phyloP scores from a whole-genome alignment of 257 asterid species.

The Salvia rosmarinus region DNA sequence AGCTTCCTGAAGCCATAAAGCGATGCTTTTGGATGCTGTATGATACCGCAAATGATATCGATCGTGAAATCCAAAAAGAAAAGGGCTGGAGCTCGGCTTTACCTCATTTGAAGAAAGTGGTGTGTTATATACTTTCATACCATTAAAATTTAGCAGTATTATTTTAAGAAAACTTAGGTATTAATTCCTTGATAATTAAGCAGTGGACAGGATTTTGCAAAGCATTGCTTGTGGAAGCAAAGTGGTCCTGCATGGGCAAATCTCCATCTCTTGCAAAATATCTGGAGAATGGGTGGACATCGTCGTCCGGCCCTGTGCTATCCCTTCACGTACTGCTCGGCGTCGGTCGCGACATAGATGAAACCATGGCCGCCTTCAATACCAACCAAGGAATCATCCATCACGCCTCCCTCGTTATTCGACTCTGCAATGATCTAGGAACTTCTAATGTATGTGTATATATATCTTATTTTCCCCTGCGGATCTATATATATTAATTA shows the following conservation, averaged over 20 bases:
- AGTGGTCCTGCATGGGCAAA: constrained; percentile 48
- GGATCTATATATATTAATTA: no score
- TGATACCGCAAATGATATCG: constrained; percentile 48
- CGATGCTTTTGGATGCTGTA: constrained; percentile 47
- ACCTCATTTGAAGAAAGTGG: constrained; percentile 54
- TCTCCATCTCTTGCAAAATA: constrained; percentile 56
- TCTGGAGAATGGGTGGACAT: constrained; percentile 54
- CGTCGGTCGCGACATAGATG: constrained; percentile 17
- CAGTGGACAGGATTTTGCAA: constrained; percentile 67
- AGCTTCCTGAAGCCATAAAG: constrained; percentile 55
- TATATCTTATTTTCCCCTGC: no score
- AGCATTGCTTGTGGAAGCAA: constrained; percentile 57
- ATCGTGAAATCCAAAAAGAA: constrained; percentile 42
- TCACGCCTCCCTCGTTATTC: constrained; percentile 49
- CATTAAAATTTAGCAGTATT: no score
- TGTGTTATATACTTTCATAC: no score
- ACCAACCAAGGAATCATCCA: constrained; percentile 38
- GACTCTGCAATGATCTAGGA: constrained; percentile 65
- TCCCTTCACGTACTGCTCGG: constrained; percentile 49
- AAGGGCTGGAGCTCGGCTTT: constrained; percentile 51
- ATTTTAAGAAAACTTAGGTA: no score
- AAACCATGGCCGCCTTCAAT: constrained; percentile 29
- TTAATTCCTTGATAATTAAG: neutral
- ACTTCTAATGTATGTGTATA: constrained; percentile 51
- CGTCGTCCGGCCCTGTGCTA: constrained; percentile 61